Evolutionary conservation across 1,284 basidiomycete genomes (phyloP).

Genomic region (Rhizopogon parksii): DNA sequence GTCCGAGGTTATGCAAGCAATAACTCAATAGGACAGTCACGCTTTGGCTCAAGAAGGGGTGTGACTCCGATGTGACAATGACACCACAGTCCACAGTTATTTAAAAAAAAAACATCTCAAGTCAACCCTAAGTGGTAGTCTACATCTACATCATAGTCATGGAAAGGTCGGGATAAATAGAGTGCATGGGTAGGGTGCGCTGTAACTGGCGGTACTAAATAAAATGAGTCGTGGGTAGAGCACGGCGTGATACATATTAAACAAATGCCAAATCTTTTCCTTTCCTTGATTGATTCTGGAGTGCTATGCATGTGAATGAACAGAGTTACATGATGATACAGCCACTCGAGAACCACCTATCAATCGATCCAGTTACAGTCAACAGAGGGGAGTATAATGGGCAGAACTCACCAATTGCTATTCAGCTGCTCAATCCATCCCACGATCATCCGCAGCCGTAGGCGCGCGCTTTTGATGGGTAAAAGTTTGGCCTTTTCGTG

Average conservation of each 20-base stretch:
- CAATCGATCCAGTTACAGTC: constrained; percentile 11
- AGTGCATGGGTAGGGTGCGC: not conserved
- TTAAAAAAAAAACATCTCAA: not conserved
- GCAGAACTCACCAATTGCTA: constrained; percentile 52
- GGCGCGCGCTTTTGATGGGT: constrained; percentile 75
- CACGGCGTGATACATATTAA: constrained; percentile 12
- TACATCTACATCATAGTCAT: not conserved
- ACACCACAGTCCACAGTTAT: no score
- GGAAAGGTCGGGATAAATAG: not conserved
- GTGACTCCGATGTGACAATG: constrained; percentile 9
- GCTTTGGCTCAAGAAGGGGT: not conserved
- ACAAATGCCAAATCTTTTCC: not conserved
- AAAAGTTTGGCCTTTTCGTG: constrained; percentile 90
- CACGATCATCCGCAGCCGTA: constrained; percentile 78
- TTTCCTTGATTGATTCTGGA: not conserved
- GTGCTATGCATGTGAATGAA: not conserved
- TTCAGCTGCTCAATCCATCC: constrained; percentile 88
- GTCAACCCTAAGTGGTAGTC: not conserved
- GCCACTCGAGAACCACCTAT: constrained; percentile 46
- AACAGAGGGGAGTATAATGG: not conserved
- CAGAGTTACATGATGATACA: constrained; percentile 30
- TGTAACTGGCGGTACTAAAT: not conserved
- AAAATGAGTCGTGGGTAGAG: constrained; percentile 5
- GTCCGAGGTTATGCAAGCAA: no score
- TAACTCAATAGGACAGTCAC: constrained; percentile 2